Evolutionary conservation across 331 rosid genomes (phyloP), one percentile per base, ranked within the genome.

Genomic region (Spiraea crenata): DNA sequence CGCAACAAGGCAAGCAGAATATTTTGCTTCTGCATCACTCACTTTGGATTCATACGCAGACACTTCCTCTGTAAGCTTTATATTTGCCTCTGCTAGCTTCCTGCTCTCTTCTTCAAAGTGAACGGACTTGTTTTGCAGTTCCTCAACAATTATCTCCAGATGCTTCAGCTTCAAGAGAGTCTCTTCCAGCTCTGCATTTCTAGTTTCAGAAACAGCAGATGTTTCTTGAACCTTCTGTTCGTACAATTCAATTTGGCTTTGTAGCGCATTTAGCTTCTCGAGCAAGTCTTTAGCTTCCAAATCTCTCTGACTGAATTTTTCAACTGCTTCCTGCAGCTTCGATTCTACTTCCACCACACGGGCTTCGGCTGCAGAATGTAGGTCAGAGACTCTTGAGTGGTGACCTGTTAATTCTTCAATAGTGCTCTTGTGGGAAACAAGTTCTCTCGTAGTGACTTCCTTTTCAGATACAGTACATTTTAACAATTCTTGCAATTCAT

Each of bases 401-500:
- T 80, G 77, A 49, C 86, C 95, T 19, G 86, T 80, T 75, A 93
- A 79, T 52, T 89, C 96, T 39, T 79, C 80, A 67, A 93, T 16
- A 41, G 76, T 82, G 77, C 77, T 89, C 87, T 81, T 81, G 70
- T 89, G 96, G 47, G 86, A 83, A 74, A 76, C 84, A 72, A 93
- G 86, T 72, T 87, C 82, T 77, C 73, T 86, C 60, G 74, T 48
- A 72, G 82, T 50, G 50, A 73, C 76, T 70, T 91, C 96, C 80
- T 85, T 95, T 81, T 91, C 96, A 3, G 88, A 83, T 71, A 76
- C 63, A 76, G 85, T 74, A 69, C 82, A 71, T 67, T 83, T 84
- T 68, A 95, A 46, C 38, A 80, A 75, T 67, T 87, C 96, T 71
- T 86, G 89, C 72, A 95, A 91, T 76, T 95, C 97, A 67, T 83